A percentile compares a stretch with the other conserved stretches of the same genome.
Evolutionary conservation across 2,329 filamentous ascomycete genomes (phyloP).

Genomic region (Pseudocercospora eumusae): DNA sequence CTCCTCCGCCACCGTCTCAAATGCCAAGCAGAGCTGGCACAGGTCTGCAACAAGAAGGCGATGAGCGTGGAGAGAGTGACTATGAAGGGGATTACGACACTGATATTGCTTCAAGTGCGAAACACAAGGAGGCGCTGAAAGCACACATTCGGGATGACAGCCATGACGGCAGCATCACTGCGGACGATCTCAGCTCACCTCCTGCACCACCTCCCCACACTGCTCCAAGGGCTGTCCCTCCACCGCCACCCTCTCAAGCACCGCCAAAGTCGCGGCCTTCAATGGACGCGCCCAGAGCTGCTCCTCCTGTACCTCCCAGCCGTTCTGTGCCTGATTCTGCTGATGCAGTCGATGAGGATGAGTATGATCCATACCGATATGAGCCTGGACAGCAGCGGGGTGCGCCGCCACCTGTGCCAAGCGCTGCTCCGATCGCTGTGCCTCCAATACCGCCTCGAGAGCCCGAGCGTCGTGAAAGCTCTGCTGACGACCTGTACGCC

Average conservation of each 20-base stretch:
- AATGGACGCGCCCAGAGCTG: constrained; percentile 69
- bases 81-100: constrained; percentile 99
- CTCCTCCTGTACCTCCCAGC: constrained; percentile 61
- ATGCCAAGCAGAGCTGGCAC: constrained; percentile 43
- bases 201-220: constrained; percentile 39
- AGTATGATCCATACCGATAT: constrained; percentile 69
- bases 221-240: constrained; percentile 54
- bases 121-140: constrained; percentile 90
- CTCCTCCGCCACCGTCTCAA: constrained; percentile 49
- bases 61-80: constrained; percentile 80
- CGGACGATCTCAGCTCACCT: constrained; percentile 55
- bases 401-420: constrained; percentile 38
- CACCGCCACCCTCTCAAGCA: constrained; percentile 53
- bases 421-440: constrained; percentile 36
- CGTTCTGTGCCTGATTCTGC: constrained; percentile 61
- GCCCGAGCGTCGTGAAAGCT: constrained; percentile 42
- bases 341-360: constrained; percentile 54
- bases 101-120: constrained; percentile 90
- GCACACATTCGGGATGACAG: constrained; percentile 76
- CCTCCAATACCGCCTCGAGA: constrained; percentile 39
- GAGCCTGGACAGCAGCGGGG: constrained; percentile 26
- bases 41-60: constrained; percentile 50
- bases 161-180: constrained; percentile 63
- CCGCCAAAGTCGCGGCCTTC: constrained; percentile 59
- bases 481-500: constrained; percentile 51